Percentiles rank a stretch among this genome's conserved stretches.
These are phyloP conservation scores for Evernia prunastri DNA, from an alignment of 495 filamentous ascomycete genomes.

Conservation along the genomic window DNA sequence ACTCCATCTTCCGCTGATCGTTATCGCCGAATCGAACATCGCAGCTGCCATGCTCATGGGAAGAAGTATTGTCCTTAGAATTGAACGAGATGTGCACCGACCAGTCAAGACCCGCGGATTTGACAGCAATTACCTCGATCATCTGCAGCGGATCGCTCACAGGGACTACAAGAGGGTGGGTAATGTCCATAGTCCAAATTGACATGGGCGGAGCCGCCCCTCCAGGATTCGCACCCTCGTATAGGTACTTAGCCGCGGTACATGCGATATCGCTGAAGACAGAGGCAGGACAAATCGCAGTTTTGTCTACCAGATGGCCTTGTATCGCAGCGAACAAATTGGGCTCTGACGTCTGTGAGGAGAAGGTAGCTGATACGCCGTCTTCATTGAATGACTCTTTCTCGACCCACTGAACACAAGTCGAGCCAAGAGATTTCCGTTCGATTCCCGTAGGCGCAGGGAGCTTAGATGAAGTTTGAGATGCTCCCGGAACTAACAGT, in stretches of 20 bases:
- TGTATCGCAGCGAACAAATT: slow-evolving; percentile 44
- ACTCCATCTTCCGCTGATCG: slow-evolving; percentile 1
- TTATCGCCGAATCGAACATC: slow-evolving; percentile 6
- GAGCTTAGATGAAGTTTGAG: slow-evolving; percentile 14
- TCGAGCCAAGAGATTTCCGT: not conserved
- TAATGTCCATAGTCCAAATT: slow-evolving; percentile 25
- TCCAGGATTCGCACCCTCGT: slow-evolving; percentile 28
- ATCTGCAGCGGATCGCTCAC: not conserved
- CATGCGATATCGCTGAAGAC: slow-evolving; percentile 43
- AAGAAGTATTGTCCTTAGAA: not conserved
- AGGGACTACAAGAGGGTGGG: not conserved
- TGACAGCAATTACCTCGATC: not conserved
- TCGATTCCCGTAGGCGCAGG: slow-evolving; percentile 9
- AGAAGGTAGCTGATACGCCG: slow-evolving; percentile 43
- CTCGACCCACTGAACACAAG: slow-evolving; percentile 30
- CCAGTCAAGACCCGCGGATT: not conserved
- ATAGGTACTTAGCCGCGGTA: slow-evolving; percentile 40
- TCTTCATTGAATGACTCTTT: slow-evolving; percentile 45
- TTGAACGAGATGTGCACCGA: slow-evolving; percentile 1
- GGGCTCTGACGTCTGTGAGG: slow-evolving; percentile 48
- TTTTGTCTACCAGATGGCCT: slow-evolving; percentile 53
- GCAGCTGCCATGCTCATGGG: slow-evolving; percentile 4
- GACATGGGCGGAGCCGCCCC: slow-evolving; percentile 36
- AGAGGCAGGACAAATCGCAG: slow-evolving; percentile 30
- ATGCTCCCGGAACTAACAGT: slow-evolving; percentile 25